Evolutionary conservation across 805 yeast genomes (phyloP), one percentile per base, ranked within the genome.

Genomic region (Cyberlindnera suaveolens): DNA sequence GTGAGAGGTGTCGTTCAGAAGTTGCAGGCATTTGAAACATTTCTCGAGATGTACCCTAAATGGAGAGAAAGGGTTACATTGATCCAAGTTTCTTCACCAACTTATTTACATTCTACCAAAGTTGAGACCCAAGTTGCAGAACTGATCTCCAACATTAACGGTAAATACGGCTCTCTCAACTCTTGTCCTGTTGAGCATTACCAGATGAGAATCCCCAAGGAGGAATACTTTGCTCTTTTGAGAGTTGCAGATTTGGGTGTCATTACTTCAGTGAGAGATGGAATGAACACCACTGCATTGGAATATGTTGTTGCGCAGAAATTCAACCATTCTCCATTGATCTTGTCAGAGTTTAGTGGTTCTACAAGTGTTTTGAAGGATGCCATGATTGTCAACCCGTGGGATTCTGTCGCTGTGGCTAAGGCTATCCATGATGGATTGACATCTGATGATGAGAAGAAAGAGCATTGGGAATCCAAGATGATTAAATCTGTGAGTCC

Each of bases 401-500:
- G 97, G 96, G 98, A 93, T 65, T 74, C 95, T 0, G 91, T 87
- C 20, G 96, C 96, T 2, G 91, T 91, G 31, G 91, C 99, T 1
- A 84, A 79, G 54, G 75, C 89, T 6, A 84, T 95, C 43, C 71
- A 89, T 60, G 78, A 77, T 40, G 75, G 89, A 39, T 71, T 93
- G 17, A 53, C 62, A 18, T 71, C 85, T 78, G 54, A 78, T 1
- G 62, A 62, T 3, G 73, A 66, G 8, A 70, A 71, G 11, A 77
- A 75, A 48, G 50, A 54, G 3, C 58, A 54, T 5, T 62, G 78
- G 38, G 84, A 83, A 56, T 53, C 60, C 11, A 74, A 72, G 42
- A 62, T 89, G 39, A 85, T 80, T 63, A 55, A 74, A 13, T 74
- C 78, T 40, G 95, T 90, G 1, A 73, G 78, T 0, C 82, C 96